Conservation (phyloP, 2,329 filamentous ascomycete species). For the Cadophora malorum region DNA sequence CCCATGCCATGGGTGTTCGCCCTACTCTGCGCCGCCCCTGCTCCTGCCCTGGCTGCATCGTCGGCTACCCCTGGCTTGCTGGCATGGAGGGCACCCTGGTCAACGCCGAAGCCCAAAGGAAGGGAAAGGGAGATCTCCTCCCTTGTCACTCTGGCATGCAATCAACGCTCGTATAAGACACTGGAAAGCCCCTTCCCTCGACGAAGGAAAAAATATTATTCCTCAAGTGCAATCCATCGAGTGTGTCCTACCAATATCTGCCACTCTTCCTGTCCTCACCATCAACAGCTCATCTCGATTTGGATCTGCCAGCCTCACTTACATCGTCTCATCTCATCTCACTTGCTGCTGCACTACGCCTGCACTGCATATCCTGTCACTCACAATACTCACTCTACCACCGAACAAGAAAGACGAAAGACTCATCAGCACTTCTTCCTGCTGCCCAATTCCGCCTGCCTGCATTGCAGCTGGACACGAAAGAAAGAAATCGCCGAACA, state of each 20-base stretch:
- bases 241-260: constrained; percentile 12
- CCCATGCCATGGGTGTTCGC: not conserved
- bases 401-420: constrained; percentile 18
- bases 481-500: constrained; percentile 1
- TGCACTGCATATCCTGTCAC: constrained; percentile 19
- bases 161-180: constrained; percentile 44
- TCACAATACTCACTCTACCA: constrained; percentile 13
- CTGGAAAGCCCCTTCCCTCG: constrained; percentile 37
- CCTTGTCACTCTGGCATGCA: constrained; percentile 39
- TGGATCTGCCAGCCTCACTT: constrained; percentile 10
- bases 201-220: constrained; percentile 31
- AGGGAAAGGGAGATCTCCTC: constrained; percentile 35
- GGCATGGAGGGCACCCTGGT: constrained; percentile 7
- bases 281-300: constrained; percentile 18
- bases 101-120: constrained; percentile 24
- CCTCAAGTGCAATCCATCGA: constrained; percentile 28
- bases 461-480: constrained; percentile 19
- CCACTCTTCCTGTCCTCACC: constrained; percentile 23
- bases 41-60: constrained; percentile 1
- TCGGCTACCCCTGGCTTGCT: constrained; percentile 2
- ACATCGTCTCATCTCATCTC: constrained; percentile 21
- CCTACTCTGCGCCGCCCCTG: not conserved
- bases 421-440: constrained; percentile 15
- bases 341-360: constrained; percentile 7
- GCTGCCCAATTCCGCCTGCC: constrained; percentile 4